Evolutionary conservation across 441 rosid genomes (phyloP), one percentile per base, ranked within the genome.

Genomic region (Metrosideros polymorpha): DNA sequence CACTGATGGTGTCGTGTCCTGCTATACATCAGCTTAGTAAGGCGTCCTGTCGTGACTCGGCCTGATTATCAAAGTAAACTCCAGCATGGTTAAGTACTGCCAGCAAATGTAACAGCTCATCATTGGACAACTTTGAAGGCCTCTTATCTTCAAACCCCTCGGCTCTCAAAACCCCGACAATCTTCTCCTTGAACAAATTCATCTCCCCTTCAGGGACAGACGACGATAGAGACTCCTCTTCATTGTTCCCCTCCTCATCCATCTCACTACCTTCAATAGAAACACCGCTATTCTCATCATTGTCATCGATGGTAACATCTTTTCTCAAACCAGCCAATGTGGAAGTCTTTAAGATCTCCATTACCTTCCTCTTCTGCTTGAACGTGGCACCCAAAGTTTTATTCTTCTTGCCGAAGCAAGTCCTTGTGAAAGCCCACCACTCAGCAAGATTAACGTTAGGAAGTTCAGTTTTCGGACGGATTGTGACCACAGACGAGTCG

Each of bases 351-450:
- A 91, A 86, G 55, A 96, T 89, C 91, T 95, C 97, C 50, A 89
- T 59, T 77, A 96, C 90, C 92, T 95, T 96, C 92, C 92, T 95
- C 97, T 96, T 96, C 94, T 96, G 96, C 93, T 94, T 96, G 88
- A 96, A 96, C 27, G 92, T 94, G 0, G 99, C 98, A 54, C 99
- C 98, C 55, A 95, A 87, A 2, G 97, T 96, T 93, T 93, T 97
- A 59, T 96, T 96, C 91, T 97, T 97, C 84, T 94, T 96, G 87
- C 93, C 85, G 71, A 95, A 96, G 89, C 99, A 96, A 0, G 95
- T 89, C 85, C 91, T 93, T 6, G 98, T 95, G 90, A 94, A 95
- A 35, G 93, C 94, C 83, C 87, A 51, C 96, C 95, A 94, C 77
- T 95, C 96, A 2, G 89, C 91, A 8, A 94, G 88, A 88, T 92